Evolutionary conservation across 2,329 filamentous ascomycete species (phyloP).

Genomic region (Calonectria fujianensis): DNA sequence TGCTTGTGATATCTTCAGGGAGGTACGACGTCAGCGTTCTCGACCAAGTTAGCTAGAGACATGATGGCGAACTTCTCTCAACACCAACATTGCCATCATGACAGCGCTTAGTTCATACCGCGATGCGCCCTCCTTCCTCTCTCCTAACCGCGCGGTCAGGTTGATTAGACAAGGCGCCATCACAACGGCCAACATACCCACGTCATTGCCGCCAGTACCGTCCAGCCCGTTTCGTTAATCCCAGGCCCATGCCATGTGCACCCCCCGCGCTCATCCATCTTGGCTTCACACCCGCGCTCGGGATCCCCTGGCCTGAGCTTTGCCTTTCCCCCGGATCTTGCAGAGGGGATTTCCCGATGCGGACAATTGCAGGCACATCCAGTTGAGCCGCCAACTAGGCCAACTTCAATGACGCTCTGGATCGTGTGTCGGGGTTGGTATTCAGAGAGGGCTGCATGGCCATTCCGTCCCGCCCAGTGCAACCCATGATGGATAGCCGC

Average conservation of each 20-base stretch:
- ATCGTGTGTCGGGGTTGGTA: not conserved
- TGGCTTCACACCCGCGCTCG: slow-evolving; percentile 26
- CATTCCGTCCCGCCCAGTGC: slow-evolving; percentile 19
- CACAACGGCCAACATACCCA: slow-evolving; percentile 5
- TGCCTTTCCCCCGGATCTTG: slow-evolving; percentile 26
- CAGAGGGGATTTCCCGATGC: slow-evolving; percentile 14
- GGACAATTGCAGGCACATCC: slow-evolving; percentile 11
- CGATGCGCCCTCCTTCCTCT: slow-evolving; percentile 22
- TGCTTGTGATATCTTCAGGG: not conserved
- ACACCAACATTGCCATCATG: slow-evolving; percentile 9
- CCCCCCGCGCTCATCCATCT: slow-evolving; percentile 22
- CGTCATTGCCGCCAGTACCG: slow-evolving; percentile 22
- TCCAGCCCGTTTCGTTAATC: slow-evolving; percentile 1
- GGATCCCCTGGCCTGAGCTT: slow-evolving; percentile 41
- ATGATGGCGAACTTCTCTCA: not conserved
- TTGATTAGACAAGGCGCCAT: not conserved
- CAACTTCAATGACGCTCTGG: not conserved
- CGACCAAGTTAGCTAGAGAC: not conserved
- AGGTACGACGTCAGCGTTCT: not conserved
- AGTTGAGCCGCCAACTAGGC: slow-evolving; percentile 7
- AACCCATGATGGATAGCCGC: slow-evolving; percentile 21
- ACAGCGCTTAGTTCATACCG: not conserved
- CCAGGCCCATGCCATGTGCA: slow-evolving; percentile 28
- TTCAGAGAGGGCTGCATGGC: slow-evolving; percentile 11
- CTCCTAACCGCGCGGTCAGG: slow-evolving; percentile 29